Evolutionary conservation across 1,139 yeast genomes (phyloP).

Genomic region (Eremothecium cymbalariae): DNA sequence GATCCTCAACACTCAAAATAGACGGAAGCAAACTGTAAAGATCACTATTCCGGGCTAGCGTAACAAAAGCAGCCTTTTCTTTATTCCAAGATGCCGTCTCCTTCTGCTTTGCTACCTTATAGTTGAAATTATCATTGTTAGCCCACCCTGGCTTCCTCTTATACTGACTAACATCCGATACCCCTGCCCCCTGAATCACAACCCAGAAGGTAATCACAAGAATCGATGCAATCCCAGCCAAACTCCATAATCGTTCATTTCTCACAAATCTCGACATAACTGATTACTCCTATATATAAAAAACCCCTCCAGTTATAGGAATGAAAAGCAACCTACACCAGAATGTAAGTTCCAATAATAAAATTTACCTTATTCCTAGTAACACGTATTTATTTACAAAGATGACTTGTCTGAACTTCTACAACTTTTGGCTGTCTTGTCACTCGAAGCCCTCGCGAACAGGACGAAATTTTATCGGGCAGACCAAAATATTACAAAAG

Average conservation of each 20-base stretch:
- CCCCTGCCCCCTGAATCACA: conserved; percentile 14
- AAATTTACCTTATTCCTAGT: too few relatives aligned
- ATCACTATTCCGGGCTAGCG: conserved; percentile 66
- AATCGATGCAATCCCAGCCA: conserved; percentile 13
- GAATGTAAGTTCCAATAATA: too few relatives aligned
- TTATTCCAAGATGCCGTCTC: conserved; percentile 8
- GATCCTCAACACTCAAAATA: conserved; percentile 56
- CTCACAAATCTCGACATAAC: conserved; percentile 1
- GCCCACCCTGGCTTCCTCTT: not conserved
- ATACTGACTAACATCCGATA: not conserved
- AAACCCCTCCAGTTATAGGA: too few relatives aligned
- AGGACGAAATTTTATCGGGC: too few relatives aligned
- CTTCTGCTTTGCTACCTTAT: conserved; percentile 12
- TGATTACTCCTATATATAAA: too few relatives aligned
- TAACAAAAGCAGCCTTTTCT: conserved; percentile 62
- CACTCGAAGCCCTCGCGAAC: too few relatives aligned
- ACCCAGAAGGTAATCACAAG: conserved; percentile 14
- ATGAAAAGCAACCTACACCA: too few relatives aligned
- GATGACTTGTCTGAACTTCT: too few relatives aligned
- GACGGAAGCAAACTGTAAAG: conserved; percentile 50
- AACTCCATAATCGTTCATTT: conserved; percentile 12
- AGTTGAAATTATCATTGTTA: conserved; percentile 17
- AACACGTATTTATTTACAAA: too few relatives aligned
- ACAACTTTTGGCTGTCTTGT: too few relatives aligned
- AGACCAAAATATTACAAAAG: too few relatives aligned